Conservation (phyloP, 257 asterid species). For the Leptodermis oblonga region DNA sequence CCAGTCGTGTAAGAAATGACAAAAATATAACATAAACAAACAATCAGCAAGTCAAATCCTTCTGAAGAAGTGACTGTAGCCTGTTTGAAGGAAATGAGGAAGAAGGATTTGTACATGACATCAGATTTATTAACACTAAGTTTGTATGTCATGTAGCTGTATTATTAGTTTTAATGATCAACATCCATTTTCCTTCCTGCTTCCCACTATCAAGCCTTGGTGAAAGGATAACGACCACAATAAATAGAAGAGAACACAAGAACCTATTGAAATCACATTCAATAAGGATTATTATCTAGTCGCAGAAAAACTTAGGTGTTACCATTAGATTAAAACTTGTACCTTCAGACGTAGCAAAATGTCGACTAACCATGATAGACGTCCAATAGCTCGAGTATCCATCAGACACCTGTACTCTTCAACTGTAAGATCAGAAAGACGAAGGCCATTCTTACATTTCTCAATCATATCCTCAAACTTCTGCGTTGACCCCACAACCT, state of each 20-base stretch:
- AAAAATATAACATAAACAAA: background rate
- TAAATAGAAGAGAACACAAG: background rate
- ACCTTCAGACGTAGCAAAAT: slow-evolving; percentile 81
- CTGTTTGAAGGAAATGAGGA: background rate
- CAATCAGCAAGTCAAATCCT: slow-evolving; percentile 9
- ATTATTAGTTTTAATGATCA: background rate
- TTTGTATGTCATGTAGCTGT: background rate
- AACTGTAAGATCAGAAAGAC: slow-evolving; percentile 66
- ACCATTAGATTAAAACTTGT: slow-evolving; percentile 7
- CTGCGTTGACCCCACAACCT: slow-evolving; percentile 74
- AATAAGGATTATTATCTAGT: slow-evolving; percentile 8
- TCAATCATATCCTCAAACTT: slow-evolving; percentile 58
- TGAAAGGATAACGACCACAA: background rate
- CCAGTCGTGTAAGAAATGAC: slow-evolving; percentile 13
- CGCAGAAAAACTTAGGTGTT: background rate
- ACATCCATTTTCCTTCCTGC: background rate
- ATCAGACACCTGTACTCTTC: slow-evolving; percentile 57
- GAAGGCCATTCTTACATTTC: slow-evolving; percentile 61
- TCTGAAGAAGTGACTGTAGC: background rate
- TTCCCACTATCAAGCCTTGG: background rate
- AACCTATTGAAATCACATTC: background rate
- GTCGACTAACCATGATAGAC: slow-evolving; percentile 69
- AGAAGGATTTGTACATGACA: background rate
- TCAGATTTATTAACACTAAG: background rate
- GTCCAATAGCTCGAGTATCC: slow-evolving; percentile 75